These are phyloP conservation scores for Glycine soja DNA, from an alignment of 306 rosid genomes.

Conservation along the genomic window DNA sequence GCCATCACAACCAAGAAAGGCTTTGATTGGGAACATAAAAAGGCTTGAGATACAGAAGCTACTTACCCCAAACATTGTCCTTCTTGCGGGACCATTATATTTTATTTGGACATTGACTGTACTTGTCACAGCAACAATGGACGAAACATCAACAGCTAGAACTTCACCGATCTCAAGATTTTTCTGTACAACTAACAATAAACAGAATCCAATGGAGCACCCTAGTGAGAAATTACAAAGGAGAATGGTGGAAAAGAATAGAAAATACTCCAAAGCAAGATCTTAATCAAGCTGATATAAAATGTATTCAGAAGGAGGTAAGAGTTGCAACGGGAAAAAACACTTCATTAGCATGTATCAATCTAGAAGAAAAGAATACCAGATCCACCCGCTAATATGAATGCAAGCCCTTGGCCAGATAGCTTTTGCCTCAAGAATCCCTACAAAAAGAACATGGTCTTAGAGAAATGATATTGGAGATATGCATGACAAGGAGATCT, in stretches of 20 bases:
- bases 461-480: conserved; percentile 40
- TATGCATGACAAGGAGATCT: background rate
- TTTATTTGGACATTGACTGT: conserved; percentile 83
- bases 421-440: conserved; percentile 95
- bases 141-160: conserved; percentile 88
- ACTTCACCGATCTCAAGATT: conserved; percentile 94
- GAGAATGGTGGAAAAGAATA: conserved; percentile 26
- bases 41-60: conserved; percentile 33
- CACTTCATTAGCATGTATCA: background rate
- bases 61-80: conserved; percentile 95
- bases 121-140: conserved; percentile 84
- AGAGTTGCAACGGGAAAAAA: background rate
- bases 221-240: conserved; percentile 41
- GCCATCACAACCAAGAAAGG: background rate
- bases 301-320: background rate
- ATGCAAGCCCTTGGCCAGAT: conserved; percentile 97
- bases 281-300: conserved; percentile 13
- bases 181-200: conserved; percentile 89
- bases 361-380: conserved; percentile 62
- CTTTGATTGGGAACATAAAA: background rate
- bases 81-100: conserved; percentile 84
- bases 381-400: conserved; percentile 91
- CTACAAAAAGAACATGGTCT: conserved; percentile 50
- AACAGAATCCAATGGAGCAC: conserved; percentile 46
- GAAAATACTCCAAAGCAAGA: conserved; percentile 16